These are phyloP conservation scores for Zygoascus bituminiphila DNA, from an alignment of 805 yeast genomes.

Conservation along the genomic window DNA sequence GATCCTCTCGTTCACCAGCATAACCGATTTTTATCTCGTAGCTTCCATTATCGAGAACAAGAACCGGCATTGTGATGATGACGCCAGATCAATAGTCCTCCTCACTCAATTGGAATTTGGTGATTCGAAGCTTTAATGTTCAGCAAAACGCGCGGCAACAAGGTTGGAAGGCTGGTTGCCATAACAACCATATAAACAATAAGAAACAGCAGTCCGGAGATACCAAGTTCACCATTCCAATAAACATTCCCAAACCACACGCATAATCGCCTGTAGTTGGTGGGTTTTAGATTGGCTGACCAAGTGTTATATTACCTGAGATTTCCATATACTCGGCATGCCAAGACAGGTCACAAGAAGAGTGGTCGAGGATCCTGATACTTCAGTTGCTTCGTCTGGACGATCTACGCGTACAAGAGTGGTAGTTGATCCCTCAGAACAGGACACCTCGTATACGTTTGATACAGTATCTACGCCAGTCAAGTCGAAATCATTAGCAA, in stretches of 20 bases:
- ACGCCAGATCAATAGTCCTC: too few relatives aligned
- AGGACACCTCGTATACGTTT: background rate
- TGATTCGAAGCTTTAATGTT: too few relatives aligned
- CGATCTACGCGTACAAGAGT: conserved; percentile 3
- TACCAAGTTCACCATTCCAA: too few relatives aligned
- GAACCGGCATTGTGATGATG: conserved; percentile 9
- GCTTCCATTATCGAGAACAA: conserved; percentile 87
- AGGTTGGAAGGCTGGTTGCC: background rate
- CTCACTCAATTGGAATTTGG: too few relatives aligned
- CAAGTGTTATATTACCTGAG: too few relatives aligned
- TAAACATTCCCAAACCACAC: too few relatives aligned
- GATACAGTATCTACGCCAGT: conserved; percentile 9
- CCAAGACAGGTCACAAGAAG: conserved; percentile 2
- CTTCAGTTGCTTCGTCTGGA: background rate
- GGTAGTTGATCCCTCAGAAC: background rate
- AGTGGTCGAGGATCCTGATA: background rate
- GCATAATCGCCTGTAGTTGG: too few relatives aligned
- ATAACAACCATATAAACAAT: background rate
- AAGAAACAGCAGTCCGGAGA: too few relatives aligned
- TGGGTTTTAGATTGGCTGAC: too few relatives aligned
- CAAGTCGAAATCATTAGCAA: background rate
- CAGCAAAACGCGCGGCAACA: too few relatives aligned
- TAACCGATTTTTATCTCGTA: conserved; percentile 66
- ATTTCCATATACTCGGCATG: too few relatives aligned
- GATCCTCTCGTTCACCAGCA: conserved; percentile 28